phyloP scores from a whole-genome alignment of 345 rosid species.

The Hypericum perforatum region DNA sequence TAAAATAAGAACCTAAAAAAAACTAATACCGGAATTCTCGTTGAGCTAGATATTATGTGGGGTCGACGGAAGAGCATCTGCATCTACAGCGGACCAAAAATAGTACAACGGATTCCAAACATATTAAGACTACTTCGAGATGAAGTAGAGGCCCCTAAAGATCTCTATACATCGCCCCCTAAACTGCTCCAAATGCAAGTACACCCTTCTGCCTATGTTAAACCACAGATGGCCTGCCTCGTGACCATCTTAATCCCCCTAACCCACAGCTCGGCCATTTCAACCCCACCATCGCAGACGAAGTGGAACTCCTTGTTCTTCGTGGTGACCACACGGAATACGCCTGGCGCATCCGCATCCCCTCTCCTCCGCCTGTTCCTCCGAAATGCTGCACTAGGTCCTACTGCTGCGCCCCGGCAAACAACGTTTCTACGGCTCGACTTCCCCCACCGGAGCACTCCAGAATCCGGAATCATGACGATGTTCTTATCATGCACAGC shows the following conservation, averaged over 20 bases:
- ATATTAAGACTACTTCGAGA: no score
- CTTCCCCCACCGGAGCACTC: slow-evolving; percentile 22
- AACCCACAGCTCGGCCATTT: slow-evolving; percentile 9
- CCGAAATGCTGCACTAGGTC: slow-evolving; percentile 15
- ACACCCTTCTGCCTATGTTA: no score
- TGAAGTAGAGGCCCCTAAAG: no score
- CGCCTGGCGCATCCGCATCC: background rate
- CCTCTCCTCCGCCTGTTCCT: slow-evolving; percentile 16
- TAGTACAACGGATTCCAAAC: no score
- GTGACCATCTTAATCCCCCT: slow-evolving; percentile 7
- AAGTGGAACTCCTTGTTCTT: slow-evolving; percentile 1
- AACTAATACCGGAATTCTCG: no score
- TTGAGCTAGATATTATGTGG: no score
- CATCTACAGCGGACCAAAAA: no score
- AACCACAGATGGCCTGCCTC: slow-evolving; percentile 6
- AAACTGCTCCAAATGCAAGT: no score
- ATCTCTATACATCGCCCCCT: no score
- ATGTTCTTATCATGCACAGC: slow-evolving; percentile 17
- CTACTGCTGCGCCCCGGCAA: slow-evolving; percentile 27
- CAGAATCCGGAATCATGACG: slow-evolving; percentile 20
- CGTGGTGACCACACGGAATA: slow-evolving; percentile 8
- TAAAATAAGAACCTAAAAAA: no score
- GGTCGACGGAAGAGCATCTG: no score
- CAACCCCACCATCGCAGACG: slow-evolving; percentile 6
- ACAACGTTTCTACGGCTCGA: slow-evolving; percentile 20